Evolutionary conservation across 768 basidiomycete genomes (phyloP).

Genomic region (Pleurotus cornucopiae): DNA sequence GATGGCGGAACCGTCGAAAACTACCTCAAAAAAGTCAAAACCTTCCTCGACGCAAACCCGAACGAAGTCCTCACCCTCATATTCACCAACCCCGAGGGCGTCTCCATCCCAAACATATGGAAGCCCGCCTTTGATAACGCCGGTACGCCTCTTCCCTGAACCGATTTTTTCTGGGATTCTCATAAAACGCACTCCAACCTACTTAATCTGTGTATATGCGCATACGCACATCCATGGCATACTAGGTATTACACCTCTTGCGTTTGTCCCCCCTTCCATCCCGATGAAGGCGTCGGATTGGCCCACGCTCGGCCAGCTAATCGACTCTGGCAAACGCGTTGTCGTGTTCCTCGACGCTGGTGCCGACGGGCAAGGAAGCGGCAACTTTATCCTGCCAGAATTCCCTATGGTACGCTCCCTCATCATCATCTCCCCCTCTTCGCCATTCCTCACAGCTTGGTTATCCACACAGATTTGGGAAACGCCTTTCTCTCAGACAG

Average conservation of each 20-base stretch:
- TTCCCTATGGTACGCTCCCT: constrained; percentile 44
- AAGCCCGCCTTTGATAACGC: constrained; percentile 47
- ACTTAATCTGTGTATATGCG: too few relatives aligned
- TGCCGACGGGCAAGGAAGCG: constrained; percentile 29
- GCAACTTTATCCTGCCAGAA: constrained; percentile 52
- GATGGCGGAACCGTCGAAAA: constrained; percentile 47
- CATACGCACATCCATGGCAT: too few relatives aligned
- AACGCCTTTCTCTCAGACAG: constrained; percentile 47
- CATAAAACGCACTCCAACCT: too few relatives aligned
- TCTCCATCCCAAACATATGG: constrained; percentile 44
- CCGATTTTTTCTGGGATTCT: too few relatives aligned
- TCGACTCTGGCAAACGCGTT: constrained; percentile 54
- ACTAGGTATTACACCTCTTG: constrained; percentile 23
- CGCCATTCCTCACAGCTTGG: too few relatives aligned
- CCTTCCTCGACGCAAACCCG: constrained; percentile 56
- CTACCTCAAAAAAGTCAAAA: constrained; percentile 50
- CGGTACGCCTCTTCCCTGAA: constrained; percentile 26
- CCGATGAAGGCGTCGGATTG: constrained; percentile 44
- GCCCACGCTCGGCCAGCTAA: constrained; percentile 63
- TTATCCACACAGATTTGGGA: constrained; percentile 44
- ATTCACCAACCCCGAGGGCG: constrained; percentile 63
- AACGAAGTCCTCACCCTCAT: constrained; percentile 63
- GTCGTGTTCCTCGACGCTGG: constrained; percentile 59
- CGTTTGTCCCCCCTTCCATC: constrained; percentile 47
- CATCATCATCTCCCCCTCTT: too few relatives aligned